Conservation (phyloP, 345 rosid genomes). For the Nephelium lappaceum region DNA sequence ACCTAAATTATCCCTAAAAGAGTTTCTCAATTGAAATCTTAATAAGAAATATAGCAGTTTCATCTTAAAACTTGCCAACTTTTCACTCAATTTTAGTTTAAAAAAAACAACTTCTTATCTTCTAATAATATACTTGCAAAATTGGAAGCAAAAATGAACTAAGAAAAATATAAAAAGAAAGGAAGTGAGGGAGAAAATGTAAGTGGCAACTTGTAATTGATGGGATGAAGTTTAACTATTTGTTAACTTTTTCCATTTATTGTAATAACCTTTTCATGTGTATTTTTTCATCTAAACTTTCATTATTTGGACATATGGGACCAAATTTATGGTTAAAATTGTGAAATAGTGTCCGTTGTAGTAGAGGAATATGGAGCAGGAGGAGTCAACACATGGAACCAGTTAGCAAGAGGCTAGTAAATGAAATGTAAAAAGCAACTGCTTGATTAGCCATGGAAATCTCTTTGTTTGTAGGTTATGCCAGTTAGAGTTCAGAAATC, state of each 20-base stretch:
- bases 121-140: not conserved
- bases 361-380: not conserved
- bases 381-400: not conserved
- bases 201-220: not conserved
- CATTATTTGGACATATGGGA: not conserved
- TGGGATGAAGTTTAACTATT: not conserved
- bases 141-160: not conserved
- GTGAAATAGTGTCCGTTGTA: not conserved
- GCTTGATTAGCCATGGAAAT: not conserved
- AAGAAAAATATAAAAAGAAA: not conserved
- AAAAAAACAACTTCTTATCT: not conserved
- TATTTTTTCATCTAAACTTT: not conserved
- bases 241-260: not conserved
- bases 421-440: not conserved
- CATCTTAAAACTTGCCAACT: too few species aligned
- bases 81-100: not conserved
- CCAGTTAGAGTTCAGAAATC: conserved; percentile 5
- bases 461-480: not conserved
- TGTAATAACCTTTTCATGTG: not conserved
- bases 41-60: not conserved
- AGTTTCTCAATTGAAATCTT: not conserved
- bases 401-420: not conserved
- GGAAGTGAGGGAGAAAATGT: not conserved
- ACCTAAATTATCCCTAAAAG: not conserved
- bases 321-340: too few species aligned